Percentiles rank a stretch among this genome's conserved stretches.
These are phyloP conservation scores for Umbelopsis sp. DNA, from an alignment of 192 early-diverging fungal species.

Conservation along the genomic window DNA sequence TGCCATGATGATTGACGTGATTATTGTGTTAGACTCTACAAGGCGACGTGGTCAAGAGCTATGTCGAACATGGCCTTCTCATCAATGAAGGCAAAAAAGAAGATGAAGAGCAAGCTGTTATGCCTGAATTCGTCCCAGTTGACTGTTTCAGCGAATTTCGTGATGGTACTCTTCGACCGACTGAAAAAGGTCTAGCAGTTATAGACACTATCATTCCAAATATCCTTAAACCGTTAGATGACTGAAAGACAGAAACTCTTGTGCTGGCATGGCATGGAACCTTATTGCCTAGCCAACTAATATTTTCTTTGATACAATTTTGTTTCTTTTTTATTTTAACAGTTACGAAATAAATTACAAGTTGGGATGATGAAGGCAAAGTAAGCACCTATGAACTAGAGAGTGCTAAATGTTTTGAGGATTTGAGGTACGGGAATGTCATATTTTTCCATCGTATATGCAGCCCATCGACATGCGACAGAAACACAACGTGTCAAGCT, in stretches of 20 bases:
- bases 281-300: too few relatives aligned
- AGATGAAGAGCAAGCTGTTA: background rate
- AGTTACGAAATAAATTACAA: background rate
- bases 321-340: background rate
- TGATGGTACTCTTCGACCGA: conserved; percentile 44
- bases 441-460: background rate
- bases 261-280: too few relatives aligned
- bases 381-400: too few relatives aligned
- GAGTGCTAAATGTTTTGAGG: background rate
- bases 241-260: background rate
- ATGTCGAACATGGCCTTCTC: conserved; percentile 23
- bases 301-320: background rate
- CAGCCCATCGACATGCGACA: conserved; percentile 4
- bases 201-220: conserved; percentile 50
- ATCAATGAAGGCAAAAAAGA: conserved; percentile 19
- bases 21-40: conserved; percentile 1
- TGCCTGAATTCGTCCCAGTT: conserved; percentile 26
- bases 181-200: conserved; percentile 51
- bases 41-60: conserved; percentile 15
- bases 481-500: background rate
- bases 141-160: background rate
- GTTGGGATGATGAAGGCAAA: background rate
- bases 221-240: conserved; percentile 18
- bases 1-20: background rate
- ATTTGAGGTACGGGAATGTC: conserved; percentile 1